phyloP scores from a whole-genome alignment of 345 rosid genomes.

The Corymbia maculata region DNA sequence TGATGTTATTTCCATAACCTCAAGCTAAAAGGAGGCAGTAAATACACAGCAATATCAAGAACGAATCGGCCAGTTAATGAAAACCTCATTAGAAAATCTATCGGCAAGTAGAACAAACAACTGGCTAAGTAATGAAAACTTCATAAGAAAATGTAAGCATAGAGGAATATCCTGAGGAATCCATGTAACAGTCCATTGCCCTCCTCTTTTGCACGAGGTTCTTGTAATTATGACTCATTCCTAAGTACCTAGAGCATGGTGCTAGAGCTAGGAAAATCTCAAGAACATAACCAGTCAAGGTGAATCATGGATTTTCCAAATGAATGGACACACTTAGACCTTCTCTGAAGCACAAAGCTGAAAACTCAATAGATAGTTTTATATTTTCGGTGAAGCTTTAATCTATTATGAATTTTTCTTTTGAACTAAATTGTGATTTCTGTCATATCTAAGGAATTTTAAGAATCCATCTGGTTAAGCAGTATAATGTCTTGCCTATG shows the following conservation, averaged over 20 bases:
- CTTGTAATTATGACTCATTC: rapidly evolving
- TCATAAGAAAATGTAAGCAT: not conserved
- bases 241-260: not conserved
- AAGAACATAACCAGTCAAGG: not conserved
- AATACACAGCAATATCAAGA: not conserved
- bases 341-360: not conserved
- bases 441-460: not conserved
- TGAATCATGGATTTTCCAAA: not conserved
- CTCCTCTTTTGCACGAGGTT: not conserved
- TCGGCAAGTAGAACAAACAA: not conserved
- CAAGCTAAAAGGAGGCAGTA: not conserved
- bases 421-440: not conserved
- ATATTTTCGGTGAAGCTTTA: not conserved
- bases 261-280: not conserved
- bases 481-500: too few species aligned
- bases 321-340: not conserved
- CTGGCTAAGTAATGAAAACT: not conserved
- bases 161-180: not conserved
- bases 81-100: not conserved
- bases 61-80: not conserved
- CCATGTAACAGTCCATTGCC: not conserved
- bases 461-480: too few species aligned
- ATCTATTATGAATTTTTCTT: not conserved
- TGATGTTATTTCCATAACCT: not conserved
- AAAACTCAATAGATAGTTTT: not conserved